Base-by-base conservation (phyloP, 2,329 filamentous ascomycete species). In the Chaetoscypha palmicola region DNA sequence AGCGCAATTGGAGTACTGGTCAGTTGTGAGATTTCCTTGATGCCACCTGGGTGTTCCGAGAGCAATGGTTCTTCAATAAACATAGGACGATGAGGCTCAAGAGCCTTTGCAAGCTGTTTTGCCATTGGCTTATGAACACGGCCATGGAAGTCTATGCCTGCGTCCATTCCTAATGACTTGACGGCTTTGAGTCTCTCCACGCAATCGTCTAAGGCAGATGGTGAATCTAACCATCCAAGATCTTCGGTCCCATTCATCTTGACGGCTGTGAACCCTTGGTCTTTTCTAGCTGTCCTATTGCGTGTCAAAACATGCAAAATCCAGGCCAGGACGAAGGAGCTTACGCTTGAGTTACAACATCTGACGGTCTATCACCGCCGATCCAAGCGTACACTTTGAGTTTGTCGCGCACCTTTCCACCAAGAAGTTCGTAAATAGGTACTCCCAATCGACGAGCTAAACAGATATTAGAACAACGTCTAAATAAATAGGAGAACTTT, bases 241-340 rank as follows among this genome's bases (percentile, higher is more conserved):
- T 88, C 84, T 57, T 83, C 81, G 0, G 84, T 89, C 4, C 74
- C 85, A 58, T 89, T 88, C 84, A 90, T 89, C 60, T 89, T 89
- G 42, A 88, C 74, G 3, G 74, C 71, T 2, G 67, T 77, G 58
- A 86, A 79, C 0, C 81, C 81, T 61, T 84, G 79, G 9, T 67
- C 66, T 54, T 74, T 71, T 3, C 78, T 70, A 4, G 68, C 70
- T 55, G 75, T 71, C 3, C 75, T 79, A 21, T 17, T n/a, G n/a
- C n/a, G n/a, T n/a, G n/a, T n/a, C n/a, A n/a, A n/a, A n/a, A n/a
- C n/a, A n/a, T n/a, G n/a, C n/a, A n/a, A n/a, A n/a, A n/a, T n/a
- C n/a, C n/a, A n/a, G n/a, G n/a, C n/a, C n/a, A n/a, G n/a, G n/a
- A n/a, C n/a, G n/a, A n/a, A n/a, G n/a, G n/a, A 19, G 57, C 71